Base-by-base conservation (phyloP, 2,329 filamentous ascomycete genomes). In the Sarocladium strictum region DNA sequence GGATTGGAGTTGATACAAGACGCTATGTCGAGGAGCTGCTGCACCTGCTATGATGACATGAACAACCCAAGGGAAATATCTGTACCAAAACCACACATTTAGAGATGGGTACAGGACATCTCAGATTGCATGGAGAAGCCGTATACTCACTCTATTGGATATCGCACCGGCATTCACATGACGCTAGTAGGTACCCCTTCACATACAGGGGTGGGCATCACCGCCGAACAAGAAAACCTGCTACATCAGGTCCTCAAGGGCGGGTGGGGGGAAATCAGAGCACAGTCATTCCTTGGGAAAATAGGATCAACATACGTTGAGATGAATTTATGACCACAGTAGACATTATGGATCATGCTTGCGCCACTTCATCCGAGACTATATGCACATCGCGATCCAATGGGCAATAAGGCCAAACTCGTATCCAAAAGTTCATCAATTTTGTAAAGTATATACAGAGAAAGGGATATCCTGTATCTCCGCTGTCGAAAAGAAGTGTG, bases 1-100 rank as follows among this genome's bases (percentile, higher is more conserved):
- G 87, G 0, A 89, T 92, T 58, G 88, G 88, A 0, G 78, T 91
- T 32, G 88, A 92, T 72, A 89, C 87, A 27, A 79, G 84, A 67
- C 80, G 79, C 64, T 91, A 91, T 67, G 82, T 91, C 3, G 87
- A 91, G 66, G 84, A 83, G 1, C 65, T 92, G 55, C 70, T 91
- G 66, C 89, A 78, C 63, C 66, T 90, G 63, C 57, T 72, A 29
- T 71, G 56, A 59, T 15, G 23, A 17, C 4, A 10, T 40, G 21
- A n/a, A 21, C 17, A 7, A 24, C 3, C 40, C 17, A 23, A 21
- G 40, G 35, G 19, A 6, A 38, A 38, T n/a, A 15, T 15, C 5
- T 17, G 35, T 38, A 14, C n/a, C 5, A 17, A 17, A 17, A 38
- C 15, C 35, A n/a, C 35, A 38, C 6, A 6, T 5, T 15, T 19